Evolutionary conservation across 352 stramenopile genomes (phyloP).

Genomic region (Pythium insidiosum): DNA sequence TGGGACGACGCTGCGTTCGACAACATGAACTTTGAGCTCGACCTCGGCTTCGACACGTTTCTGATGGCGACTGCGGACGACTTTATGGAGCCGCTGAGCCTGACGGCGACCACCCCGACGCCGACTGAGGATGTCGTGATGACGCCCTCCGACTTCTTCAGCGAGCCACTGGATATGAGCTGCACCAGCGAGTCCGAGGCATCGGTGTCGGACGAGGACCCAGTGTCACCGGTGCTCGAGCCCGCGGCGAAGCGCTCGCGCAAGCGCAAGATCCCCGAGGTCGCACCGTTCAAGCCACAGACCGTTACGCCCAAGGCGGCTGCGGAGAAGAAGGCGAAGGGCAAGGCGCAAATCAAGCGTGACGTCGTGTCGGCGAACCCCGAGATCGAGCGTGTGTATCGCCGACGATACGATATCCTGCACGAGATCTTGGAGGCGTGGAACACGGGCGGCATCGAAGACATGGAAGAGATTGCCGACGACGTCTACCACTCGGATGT

Average conservation of each 20-base stretch:
- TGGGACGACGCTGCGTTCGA: slow-evolving; percentile 36
- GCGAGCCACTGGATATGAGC: slow-evolving; percentile 10
- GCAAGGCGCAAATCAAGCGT: slow-evolving; percentile 5
- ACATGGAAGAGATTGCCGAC: slow-evolving; percentile 74
- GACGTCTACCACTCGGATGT: slow-evolving; percentile 70
- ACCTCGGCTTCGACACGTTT: slow-evolving; percentile 58
- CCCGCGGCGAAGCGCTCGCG: slow-evolving; percentile 19
- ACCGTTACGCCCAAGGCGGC: slow-evolving; percentile 1
- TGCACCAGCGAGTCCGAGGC: slow-evolving; percentile 15
- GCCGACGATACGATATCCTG: slow-evolving; percentile 61
- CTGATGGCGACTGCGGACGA: slow-evolving; percentile 47
- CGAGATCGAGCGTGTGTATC: slow-evolving; percentile 46
- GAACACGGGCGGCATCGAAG: slow-evolving; percentile 77
- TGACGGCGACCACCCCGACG: slow-evolving; percentile 12
- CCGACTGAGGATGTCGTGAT: slow-evolving; percentile 17
- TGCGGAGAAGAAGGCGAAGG: slow-evolving; percentile 23
- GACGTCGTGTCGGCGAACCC: slow-evolving; percentile 20
- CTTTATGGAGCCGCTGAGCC: slow-evolving; percentile 41
- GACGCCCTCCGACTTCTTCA: slow-evolving; percentile 6
- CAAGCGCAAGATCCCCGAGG: slow-evolving; percentile 58
- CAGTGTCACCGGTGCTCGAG: not conserved
- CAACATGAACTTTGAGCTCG: slow-evolving; percentile 37
- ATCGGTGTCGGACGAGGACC: slow-evolving; percentile 11
- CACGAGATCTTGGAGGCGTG: slow-evolving; percentile 70
- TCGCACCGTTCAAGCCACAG: slow-evolving; percentile 8